These are phyloP conservation scores for Lentinula sp. DNA, from an alignment of 768 basidiomycete species.

Conservation along the genomic window DNA sequence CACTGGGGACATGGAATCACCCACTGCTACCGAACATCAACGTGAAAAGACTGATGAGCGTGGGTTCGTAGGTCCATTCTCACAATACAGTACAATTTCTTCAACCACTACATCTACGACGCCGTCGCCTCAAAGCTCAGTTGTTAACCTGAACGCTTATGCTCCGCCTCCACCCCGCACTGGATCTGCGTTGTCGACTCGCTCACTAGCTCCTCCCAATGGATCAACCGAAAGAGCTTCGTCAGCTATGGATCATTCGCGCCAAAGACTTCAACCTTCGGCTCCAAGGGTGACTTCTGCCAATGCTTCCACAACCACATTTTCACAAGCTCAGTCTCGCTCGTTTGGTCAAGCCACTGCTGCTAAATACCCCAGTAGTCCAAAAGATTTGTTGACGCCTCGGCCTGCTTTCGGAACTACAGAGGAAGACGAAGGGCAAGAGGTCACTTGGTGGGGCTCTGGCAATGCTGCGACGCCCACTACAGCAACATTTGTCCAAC, in stretches of 20 bases:
- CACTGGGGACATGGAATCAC: conserved; percentile 76
- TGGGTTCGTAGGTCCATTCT: conserved; percentile 73
- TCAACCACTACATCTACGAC: conserved; percentile 69
- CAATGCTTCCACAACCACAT: conserved; percentile 44
- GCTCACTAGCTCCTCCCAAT: conserved; percentile 39
- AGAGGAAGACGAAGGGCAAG: conserved; percentile 25
- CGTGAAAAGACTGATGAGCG: conserved; percentile 29
- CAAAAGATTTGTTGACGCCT: conserved; percentile 20
- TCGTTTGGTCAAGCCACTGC: conserved; percentile 24
- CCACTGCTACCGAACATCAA: conserved; percentile 32
- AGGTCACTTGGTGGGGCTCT: conserved; percentile 63
- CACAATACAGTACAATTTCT: conserved; percentile 90
- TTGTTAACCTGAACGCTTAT: conserved; percentile 27
- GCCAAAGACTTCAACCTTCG: conserved; percentile 46
- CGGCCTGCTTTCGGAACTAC: conserved; percentile 18
- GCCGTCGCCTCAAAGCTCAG: conserved; percentile 68
- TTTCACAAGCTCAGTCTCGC: conserved; percentile 31
- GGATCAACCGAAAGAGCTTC: conserved; percentile 63
- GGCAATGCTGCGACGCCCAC: conserved; percentile 55
- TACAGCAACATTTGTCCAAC: conserved; percentile 55
- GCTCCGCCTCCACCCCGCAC: conserved; percentile 47
- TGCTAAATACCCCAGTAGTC: not conserved
- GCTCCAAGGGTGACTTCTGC: conserved; percentile 48
- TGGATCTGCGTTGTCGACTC: conserved; percentile 64
- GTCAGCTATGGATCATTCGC: conserved; percentile 72